phyloP scores from a whole-genome alignment of 2,329 filamentous ascomycete species.

The Ophiostoma piceae region DNA sequence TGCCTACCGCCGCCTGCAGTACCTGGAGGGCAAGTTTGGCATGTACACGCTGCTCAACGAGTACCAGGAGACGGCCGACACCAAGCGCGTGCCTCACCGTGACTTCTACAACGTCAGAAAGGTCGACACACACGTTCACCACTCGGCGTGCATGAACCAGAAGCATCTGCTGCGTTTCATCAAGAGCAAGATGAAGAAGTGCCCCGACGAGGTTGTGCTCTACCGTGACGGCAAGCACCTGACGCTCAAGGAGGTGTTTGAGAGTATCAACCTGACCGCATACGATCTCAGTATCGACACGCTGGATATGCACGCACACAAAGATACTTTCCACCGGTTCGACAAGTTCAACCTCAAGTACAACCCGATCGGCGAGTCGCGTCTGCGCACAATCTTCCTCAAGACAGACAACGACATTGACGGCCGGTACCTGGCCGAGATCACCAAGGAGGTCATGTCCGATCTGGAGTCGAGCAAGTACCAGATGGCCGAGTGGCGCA shows the following conservation, averaged over 20 bases:
- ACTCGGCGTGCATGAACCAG: slow-evolving; percentile 99
- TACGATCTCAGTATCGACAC: slow-evolving; percentile 98
- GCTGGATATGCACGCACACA: slow-evolving; percentile 97
- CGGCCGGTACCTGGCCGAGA: slow-evolving; percentile 91
- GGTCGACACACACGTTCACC: slow-evolving; percentile 97
- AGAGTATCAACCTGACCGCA: slow-evolving; percentile 93
- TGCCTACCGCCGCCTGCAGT: slow-evolving; percentile 88
- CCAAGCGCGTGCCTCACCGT: slow-evolving; percentile 92
- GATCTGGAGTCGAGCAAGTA: slow-evolving; percentile 99
- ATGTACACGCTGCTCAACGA: slow-evolving; percentile 90
- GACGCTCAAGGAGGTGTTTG: slow-evolving; percentile 87
- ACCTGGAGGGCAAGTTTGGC: slow-evolving; percentile 95
- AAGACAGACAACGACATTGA: slow-evolving; percentile 99
- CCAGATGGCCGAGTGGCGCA: slow-evolving; percentile 99
- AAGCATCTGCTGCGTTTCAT: slow-evolving; percentile 98
- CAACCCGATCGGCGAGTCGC: slow-evolving; percentile 92
- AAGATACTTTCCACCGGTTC: slow-evolving; percentile 95
- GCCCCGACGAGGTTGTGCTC: slow-evolving; percentile 85
- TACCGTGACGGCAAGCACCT: slow-evolving; percentile 88
- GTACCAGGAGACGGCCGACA: slow-evolving; percentile 96
- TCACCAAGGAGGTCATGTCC: slow-evolving; percentile 94
- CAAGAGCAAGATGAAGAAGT: slow-evolving; percentile 99
- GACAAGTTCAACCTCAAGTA: slow-evolving; percentile 99
- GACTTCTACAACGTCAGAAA: slow-evolving; percentile 99
- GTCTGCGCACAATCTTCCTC: slow-evolving; percentile 92